phyloP scores from a whole-genome alignment of 768 basidiomycete genomes.

The Lactifluus subvellereus region DNA sequence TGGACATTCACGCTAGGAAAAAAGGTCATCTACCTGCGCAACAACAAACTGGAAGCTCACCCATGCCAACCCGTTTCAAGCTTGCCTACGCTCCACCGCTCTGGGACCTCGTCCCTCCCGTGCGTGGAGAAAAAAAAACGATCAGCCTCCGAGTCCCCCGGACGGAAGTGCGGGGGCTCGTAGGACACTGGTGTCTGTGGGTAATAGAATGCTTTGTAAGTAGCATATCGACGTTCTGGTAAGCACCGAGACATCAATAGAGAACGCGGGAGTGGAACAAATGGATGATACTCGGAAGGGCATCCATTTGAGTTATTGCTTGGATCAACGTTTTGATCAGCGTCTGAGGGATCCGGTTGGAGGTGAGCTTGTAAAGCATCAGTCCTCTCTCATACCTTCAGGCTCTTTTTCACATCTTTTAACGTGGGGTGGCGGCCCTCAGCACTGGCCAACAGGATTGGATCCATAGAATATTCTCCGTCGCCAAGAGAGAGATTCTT shows the following conservation, averaged over 20 bases:
- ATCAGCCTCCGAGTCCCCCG: conserved; percentile 66
- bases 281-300: conserved; percentile 54
- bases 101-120: conserved; percentile 62
- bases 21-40: conserved; percentile 1
- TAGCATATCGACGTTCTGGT: conserved; percentile 75
- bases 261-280: background rate
- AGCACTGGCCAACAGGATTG: conserved; percentile 52
- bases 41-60: conserved; percentile 35
- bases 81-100: conserved; percentile 62
- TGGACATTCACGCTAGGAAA: conserved; percentile 58
- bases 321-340: conserved; percentile 74
- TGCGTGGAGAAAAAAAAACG: conserved; percentile 83
- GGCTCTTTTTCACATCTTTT: conserved; percentile 73
- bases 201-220: conserved; percentile 83
- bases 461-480: conserved; percentile 39
- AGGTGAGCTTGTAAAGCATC: conserved; percentile 2
- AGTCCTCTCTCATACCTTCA: conserved; percentile 48
- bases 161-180: conserved; percentile 73
- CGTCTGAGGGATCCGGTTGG: conserved; percentile 37
- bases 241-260: background rate
- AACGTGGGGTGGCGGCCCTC: conserved; percentile 65
- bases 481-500: conserved; percentile 44
- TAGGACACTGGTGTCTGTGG: conserved; percentile 75
- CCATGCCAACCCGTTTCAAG: conserved; percentile 69
- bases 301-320: conserved; percentile 75